Conservation (phyloP, 2,329 filamentous ascomycete species). For the Ophiostoma sp. region DNA sequence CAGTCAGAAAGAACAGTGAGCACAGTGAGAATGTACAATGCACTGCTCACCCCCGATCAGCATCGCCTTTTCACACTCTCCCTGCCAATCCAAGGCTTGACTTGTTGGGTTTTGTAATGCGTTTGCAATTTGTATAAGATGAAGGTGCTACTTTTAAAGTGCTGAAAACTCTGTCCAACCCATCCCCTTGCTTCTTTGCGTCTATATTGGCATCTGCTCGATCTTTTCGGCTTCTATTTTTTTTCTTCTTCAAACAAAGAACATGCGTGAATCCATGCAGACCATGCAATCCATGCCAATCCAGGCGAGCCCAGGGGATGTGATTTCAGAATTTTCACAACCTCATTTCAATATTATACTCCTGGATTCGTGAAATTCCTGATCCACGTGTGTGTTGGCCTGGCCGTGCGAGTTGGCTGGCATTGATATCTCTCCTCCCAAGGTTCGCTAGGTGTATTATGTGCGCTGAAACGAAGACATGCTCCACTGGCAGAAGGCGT, state of each 20-base stretch:
- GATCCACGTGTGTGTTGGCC: conserved; percentile 1
- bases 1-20: no score
- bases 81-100: no score
- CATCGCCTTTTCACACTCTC: no score
- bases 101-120: no score
- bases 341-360: neutral
- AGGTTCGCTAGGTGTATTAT: neutral
- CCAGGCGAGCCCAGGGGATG: no score
- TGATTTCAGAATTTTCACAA: neutral
- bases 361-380: neutral
- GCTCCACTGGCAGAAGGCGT: neutral
- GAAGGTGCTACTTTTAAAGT: neutral
- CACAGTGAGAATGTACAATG: no score
- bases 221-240: neutral
- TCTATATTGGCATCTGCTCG: neutral
- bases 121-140: no score
- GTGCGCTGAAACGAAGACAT: neutral
- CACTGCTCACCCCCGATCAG: no score
- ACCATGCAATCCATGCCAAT: no score
- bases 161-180: neutral
- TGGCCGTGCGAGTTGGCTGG: neutral
- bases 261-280: no score
- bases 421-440: neutral
- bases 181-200: conserved; percentile 3
- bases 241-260: neutral